These are phyloP conservation scores for Xylaria intraflava DNA, from an alignment of 495 filamentous ascomycete genomes.

Conservation along the genomic window DNA sequence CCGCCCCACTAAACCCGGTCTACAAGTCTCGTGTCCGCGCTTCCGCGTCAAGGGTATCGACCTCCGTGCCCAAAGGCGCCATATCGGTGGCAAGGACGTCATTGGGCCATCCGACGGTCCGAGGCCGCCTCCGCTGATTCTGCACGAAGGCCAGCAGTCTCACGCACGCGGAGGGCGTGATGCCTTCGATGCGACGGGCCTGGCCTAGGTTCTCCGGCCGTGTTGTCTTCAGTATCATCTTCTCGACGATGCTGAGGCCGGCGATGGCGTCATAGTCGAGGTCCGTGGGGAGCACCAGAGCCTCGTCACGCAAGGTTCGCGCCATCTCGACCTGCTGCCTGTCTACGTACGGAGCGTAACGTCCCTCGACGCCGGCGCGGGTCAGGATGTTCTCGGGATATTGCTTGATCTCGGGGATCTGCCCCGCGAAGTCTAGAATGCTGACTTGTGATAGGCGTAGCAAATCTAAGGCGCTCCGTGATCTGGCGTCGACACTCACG, in stretches of 20 bases:
- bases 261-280: slow-evolving; percentile 67
- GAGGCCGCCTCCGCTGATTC: slow-evolving; percentile 4
- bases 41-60: slow-evolving; percentile 34
- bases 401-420: slow-evolving; percentile 44
- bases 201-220: slow-evolving; percentile 80
- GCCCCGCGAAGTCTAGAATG: slow-evolving; percentile 46
- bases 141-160: slow-evolving; percentile 49
- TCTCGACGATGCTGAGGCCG: slow-evolving; percentile 76
- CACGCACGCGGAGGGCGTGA: slow-evolving; percentile 56
- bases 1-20: not conserved
- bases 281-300: slow-evolving; percentile 62
- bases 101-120: not conserved
- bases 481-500: slow-evolving; percentile 51
- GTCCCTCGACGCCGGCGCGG: slow-evolving; percentile 70
- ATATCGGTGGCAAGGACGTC: slow-evolving; percentile 18
- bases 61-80: slow-evolving; percentile 25
- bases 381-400: slow-evolving; percentile 51
- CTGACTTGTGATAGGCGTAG: slow-evolving; percentile 55
- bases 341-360: slow-evolving; percentile 77
- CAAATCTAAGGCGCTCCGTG: slow-evolving; percentile 67
- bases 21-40: slow-evolving; percentile 30
- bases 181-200: slow-evolving; percentile 79
- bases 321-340: slow-evolving; percentile 59
- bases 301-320: slow-evolving; percentile 69
- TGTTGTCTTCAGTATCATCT: slow-evolving; percentile 56